phyloP scores from a whole-genome alignment of 352 stramenopile species.

The Phytopythium sindhum region DNA sequence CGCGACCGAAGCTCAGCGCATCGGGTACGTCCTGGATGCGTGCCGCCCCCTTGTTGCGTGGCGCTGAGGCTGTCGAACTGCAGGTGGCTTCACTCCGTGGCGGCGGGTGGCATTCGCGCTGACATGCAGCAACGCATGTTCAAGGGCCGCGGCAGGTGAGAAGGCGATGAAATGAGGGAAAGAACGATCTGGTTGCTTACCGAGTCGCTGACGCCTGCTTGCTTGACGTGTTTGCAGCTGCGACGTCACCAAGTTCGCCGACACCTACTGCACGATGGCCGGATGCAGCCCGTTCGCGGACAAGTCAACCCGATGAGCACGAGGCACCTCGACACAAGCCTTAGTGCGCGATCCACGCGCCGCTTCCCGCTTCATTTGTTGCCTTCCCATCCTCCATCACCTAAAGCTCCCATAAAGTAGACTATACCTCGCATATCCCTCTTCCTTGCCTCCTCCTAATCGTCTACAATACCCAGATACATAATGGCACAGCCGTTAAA shows the following conservation, averaged over 20 bases:
- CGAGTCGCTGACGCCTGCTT: background rate
- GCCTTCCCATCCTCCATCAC: background rate
- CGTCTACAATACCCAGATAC: slow-evolving; percentile 12
- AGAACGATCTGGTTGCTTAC: background rate
- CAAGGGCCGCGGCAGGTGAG: slow-evolving; percentile 72
- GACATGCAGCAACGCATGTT: slow-evolving; percentile 83
- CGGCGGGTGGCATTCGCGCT: slow-evolving; percentile 54
- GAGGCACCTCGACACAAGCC: too few relatives aligned
- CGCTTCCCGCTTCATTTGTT: background rate
- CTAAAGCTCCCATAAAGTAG: slow-evolving; percentile 7
- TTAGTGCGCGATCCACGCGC: background rate
- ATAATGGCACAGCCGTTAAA: slow-evolving; percentile 9
- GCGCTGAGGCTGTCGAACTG: background rate
- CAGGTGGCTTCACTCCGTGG: slow-evolving; percentile 76
- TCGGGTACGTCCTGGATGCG: slow-evolving; percentile 36
- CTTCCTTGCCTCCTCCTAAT: slow-evolving; percentile 1
- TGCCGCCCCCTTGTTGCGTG: background rate
- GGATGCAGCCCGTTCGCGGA: slow-evolving; percentile 82
- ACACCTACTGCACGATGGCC: slow-evolving; percentile 84
- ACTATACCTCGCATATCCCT: slow-evolving; percentile 6
- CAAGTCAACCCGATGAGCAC: slow-evolving; percentile 67
- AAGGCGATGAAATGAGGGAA: background rate
- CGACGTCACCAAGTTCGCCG: slow-evolving; percentile 81
- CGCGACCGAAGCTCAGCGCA: slow-evolving; percentile 71
- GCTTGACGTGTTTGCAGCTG: slow-evolving; percentile 33